Evolutionary conservation across 1,284 basidiomycete species (phyloP), one percentile per base, ranked within the genome.

Genomic region (Lentinus polychrous): DNA sequence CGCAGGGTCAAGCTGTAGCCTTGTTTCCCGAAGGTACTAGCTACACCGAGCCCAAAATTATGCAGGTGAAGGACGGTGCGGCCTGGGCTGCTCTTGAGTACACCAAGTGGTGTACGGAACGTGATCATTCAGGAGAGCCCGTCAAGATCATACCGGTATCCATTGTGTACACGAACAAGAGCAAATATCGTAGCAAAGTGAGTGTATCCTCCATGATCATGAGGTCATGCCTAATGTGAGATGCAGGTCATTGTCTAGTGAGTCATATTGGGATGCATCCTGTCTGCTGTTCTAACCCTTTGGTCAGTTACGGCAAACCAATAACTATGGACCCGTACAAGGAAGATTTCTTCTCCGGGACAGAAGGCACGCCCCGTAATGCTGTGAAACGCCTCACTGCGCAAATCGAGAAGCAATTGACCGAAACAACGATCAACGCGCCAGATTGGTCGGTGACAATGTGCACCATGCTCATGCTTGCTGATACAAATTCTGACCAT

Each of bases 11-110:
- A 52, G 86, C 83, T 17, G 90, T 98, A 46, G 94, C 91, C 5
- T 74, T 98, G 36, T 98, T 98, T 63, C 95, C 95, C 1, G 94
- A 98, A 66, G 94, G 94, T 33, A 88, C 86, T 22, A 86, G 84
- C 58, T 89, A 89, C 61, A 96, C 94, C 0, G 90, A 94, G 60
- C 92, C 94, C 2, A 79, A 82, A 49, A 87, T 98, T 60, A 88
- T 94, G 76, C 86, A 91, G 52, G 79, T 98, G 60, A 98, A 98
- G 65, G 92, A 97, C 58, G 94, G 94, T 20, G 89, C 90, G n/a
- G 83, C 91, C 7, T 97, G 94, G 94, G 86, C 92, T 31, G 91
- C 93, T 2, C 74, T 97, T 55, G 95, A 97, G 70, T 97, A 94
- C 66, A 76, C 82, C 11, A 86, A 87, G 57, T 93, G 90, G 79